A percentile compares a stretch with the other conserved stretches of the same genome.
Conservation (phyloP, 345 rosid genomes). For the Anacardium occidentale region DNA sequence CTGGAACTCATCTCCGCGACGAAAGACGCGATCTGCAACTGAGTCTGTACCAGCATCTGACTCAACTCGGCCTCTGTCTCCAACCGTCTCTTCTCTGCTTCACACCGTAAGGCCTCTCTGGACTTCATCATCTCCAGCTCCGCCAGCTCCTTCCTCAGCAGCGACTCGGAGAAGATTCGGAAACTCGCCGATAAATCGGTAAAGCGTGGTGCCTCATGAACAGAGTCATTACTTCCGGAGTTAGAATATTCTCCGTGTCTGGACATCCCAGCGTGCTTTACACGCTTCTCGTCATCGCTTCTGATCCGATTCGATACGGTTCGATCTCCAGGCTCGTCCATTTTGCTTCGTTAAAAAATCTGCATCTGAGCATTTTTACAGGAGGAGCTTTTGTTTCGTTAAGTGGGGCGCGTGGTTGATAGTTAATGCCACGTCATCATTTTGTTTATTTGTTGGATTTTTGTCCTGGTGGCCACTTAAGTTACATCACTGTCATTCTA, state of each 20-base stretch:
- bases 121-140: slow-evolving; percentile 67
- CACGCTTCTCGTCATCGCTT: slow-evolving; percentile 15
- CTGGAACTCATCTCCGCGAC: slow-evolving; percentile 20
- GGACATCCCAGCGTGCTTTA: slow-evolving; percentile 21
- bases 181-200: slow-evolving; percentile 32
- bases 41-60: slow-evolving; percentile 49
- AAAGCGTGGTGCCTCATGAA: slow-evolving; percentile 12
- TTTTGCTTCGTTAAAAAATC: not conserved
- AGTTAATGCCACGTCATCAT: slow-evolving; percentile 1
- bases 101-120: slow-evolving; percentile 48
- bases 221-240: slow-evolving; percentile 17
- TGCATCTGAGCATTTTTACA: not conserved
- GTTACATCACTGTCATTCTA: not conserved
- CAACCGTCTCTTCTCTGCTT: slow-evolving; percentile 45
- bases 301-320: not conserved
- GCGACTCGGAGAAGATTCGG: slow-evolving; percentile 47
- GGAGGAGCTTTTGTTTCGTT: not conserved
- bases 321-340: slow-evolving; percentile 18
- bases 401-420: not conserved
- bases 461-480: no score
- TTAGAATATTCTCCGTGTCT: slow-evolving; percentile 18
- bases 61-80: slow-evolving; percentile 57
- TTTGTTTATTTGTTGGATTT: not conserved
- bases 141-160: slow-evolving; percentile 42
- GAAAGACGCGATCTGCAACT: slow-evolving; percentile 42